A percentile compares a stretch with the other conserved stretches of the same genome.
phyloP scores from a whole-genome alignment of 176 grass and related monocot species.

The Musa schizocarpa region DNA sequence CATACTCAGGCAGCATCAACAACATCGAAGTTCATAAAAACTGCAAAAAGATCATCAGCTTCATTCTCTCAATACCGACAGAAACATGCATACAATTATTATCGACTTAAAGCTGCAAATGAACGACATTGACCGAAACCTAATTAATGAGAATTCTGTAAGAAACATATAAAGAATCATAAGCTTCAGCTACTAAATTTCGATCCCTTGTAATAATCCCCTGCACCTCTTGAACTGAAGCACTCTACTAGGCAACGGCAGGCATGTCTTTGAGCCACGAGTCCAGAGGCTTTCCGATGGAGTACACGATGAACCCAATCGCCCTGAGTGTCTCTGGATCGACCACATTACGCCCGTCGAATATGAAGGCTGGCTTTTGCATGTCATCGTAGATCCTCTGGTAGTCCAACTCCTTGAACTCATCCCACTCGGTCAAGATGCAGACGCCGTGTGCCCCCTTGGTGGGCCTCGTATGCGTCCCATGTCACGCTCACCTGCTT shows the following conservation, averaged over 20 bases:
- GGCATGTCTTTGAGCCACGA: not conserved
- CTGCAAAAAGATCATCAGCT: too few relatives aligned
- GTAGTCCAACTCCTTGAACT: conserved; percentile 1
- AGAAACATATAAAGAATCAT: too few relatives aligned
- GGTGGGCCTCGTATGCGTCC: not conserved
- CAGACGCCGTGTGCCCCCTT: not conserved
- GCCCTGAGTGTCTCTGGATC: not conserved
- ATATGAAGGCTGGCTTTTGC: not conserved
- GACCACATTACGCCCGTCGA: not conserved
- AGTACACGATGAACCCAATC: not conserved
- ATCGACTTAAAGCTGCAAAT: too few relatives aligned
- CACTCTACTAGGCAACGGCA: not conserved
- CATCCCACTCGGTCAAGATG: not conserved
- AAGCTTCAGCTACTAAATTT: too few relatives aligned
- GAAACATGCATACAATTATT: too few relatives aligned
- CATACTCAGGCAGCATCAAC: too few relatives aligned
- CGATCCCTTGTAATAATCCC: too few relatives aligned
- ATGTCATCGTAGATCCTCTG: not conserved
- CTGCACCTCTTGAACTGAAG: too few relatives aligned
- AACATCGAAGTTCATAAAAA: too few relatives aligned
- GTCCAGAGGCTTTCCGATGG: not conserved
- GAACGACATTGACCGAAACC: too few relatives aligned
- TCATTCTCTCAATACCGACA: too few relatives aligned
- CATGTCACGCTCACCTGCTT: not conserved
- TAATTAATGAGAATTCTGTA: too few relatives aligned